Evolutionary conservation across 73 alveolate genomes (phyloP).

Genomic region (Paramecium octaurelia): DNA sequence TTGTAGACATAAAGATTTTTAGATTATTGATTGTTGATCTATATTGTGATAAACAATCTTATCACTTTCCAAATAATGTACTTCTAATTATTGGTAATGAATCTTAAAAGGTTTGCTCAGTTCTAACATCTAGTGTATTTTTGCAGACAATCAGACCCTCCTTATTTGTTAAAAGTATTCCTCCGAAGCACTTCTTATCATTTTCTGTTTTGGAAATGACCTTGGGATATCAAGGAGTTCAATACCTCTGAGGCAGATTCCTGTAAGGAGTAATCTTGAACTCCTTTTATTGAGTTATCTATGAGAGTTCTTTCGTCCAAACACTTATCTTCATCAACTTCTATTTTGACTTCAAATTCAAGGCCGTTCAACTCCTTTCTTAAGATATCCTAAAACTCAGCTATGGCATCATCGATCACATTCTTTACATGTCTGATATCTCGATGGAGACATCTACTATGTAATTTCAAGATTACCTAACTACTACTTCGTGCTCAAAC

Average conservation of each 20-base stretch:
- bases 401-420: slow-evolving; percentile 9
- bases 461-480: neutral
- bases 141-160: slow-evolving; percentile 42
- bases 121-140: slow-evolving; percentile 52
- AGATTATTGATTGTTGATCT: no score
- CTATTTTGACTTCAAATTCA: neutral
- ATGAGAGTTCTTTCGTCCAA: slow-evolving; percentile 44
- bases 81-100: slow-evolving; percentile 26
- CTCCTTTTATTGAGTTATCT: neutral
- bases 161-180: slow-evolving; percentile 34
- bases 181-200: slow-evolving; percentile 54
- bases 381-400: slow-evolving; percentile 4
- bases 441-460: slow-evolving; percentile 3
- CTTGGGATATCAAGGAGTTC: neutral
- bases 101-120: slow-evolving; percentile 36
- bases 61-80: slow-evolving; percentile 12
- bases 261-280: neutral
- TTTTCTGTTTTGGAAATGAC: slow-evolving; percentile 43
- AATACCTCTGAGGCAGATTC: neutral
- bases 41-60: neutral
- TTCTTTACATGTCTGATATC: slow-evolving; percentile 1
- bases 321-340: slow-evolving; percentile 8
- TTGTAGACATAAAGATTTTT: neutral
- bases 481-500: slow-evolving; percentile 18
- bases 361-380: slow-evolving; percentile 37